phyloP scores from a whole-genome alignment of 495 filamentous ascomycete species.

The Cercophora newfieldiana region DNA sequence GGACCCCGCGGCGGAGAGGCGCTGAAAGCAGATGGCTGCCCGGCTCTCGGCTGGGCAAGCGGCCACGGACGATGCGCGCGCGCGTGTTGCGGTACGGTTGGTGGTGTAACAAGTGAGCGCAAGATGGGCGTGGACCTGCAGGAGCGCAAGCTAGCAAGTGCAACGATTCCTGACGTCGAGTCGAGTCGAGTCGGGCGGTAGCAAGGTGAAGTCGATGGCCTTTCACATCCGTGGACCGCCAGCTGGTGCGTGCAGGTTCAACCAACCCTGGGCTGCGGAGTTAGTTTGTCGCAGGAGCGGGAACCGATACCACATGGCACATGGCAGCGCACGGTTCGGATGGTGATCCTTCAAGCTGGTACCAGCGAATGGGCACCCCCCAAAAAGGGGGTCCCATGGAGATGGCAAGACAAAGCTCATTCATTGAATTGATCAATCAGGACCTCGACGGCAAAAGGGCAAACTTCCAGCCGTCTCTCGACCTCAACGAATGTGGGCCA shows the following conservation, averaged over 20 bases:
- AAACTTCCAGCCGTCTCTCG: conserved; percentile 12
- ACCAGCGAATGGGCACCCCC: conserved; percentile 6
- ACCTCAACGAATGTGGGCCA: not conserved
- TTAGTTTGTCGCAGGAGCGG: not conserved
- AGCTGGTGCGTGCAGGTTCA: not conserved
- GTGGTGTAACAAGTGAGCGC: not conserved
- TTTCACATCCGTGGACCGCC: not conserved
- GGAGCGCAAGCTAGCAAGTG: not conserved
- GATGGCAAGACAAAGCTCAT: conserved; percentile 1
- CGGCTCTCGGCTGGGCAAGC: not conserved
- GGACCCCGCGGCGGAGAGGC: not conserved
- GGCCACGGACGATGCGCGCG: conserved; percentile 1
- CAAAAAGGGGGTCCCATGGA: not conserved
- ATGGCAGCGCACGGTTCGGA: not conserved
- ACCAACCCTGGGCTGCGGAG: not conserved
- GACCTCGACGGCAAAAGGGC: conserved; percentile 14
- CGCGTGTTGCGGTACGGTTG: not conserved
- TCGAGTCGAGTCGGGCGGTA: not conserved
- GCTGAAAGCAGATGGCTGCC: not conserved
- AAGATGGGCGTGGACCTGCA: conserved; percentile 4
- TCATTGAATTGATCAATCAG: conserved; percentile 26
- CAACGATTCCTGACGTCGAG: not conserved
- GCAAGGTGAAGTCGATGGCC: not conserved
- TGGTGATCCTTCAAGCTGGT: not conserved
- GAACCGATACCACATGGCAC: not conserved